phyloP scores from a whole-genome alignment of 2,329 filamentous ascomycete species.

The Salinomyces thailandicus region DNA sequence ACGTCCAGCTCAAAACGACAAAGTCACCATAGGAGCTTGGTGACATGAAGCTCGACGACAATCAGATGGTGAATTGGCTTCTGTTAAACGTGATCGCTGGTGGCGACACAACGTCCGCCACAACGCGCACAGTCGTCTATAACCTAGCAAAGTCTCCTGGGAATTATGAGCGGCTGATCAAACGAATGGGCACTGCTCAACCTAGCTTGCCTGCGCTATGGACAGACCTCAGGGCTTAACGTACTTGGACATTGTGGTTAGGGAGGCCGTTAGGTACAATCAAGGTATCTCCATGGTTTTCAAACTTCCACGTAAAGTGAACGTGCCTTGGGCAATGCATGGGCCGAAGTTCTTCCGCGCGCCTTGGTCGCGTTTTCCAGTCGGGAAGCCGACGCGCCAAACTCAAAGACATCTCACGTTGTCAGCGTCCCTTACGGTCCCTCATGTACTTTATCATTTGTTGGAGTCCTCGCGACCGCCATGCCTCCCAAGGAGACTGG shows the following conservation, averaged over 20 bases:
- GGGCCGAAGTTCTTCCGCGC: not conserved
- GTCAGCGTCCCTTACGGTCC: not conserved
- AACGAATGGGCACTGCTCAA: not conserved
- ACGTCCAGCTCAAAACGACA: slow-evolving; percentile 6
- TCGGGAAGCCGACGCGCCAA: not conserved
- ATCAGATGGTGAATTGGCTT: slow-evolving; percentile 5
- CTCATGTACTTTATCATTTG: not conserved
- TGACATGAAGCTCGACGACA: slow-evolving; percentile 11
- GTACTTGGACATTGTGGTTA: slow-evolving; percentile 21
- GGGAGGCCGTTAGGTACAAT: slow-evolving; percentile 20
- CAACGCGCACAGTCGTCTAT: slow-evolving; percentile 27
- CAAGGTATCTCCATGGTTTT: slow-evolving; percentile 31
- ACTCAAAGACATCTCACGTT: too few species aligned
- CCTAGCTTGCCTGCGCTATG: too few species aligned
- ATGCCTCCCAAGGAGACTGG: not conserved
- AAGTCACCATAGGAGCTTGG: slow-evolving; percentile 1
- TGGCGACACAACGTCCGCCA: slow-evolving; percentile 29
- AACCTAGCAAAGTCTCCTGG: slow-evolving; percentile 13
- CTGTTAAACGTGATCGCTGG: slow-evolving; percentile 39
- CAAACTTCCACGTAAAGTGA: slow-evolving; percentile 28
- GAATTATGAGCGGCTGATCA: slow-evolving; percentile 10
- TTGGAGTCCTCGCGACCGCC: not conserved
- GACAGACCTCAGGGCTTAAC: too few species aligned
- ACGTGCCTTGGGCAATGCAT: not conserved
- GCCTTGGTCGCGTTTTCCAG: not conserved